Conservation (phyloP, 176 grass and related monocot genomes). For the Bromus sterilis region DNA sequence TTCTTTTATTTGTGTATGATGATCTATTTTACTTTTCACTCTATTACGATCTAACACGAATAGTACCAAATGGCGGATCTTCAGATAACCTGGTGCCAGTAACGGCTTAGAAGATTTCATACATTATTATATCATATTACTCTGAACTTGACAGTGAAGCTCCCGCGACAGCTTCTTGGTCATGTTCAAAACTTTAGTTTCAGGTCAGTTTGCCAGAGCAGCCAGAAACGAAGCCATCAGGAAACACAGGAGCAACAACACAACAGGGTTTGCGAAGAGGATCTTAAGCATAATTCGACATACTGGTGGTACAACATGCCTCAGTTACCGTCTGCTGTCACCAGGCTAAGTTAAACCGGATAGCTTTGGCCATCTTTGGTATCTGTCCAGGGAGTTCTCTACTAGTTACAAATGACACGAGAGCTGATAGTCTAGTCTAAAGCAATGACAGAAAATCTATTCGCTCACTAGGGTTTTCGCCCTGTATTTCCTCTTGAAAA, state of each 20-base stretch:
- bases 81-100: background rate
- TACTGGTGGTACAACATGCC: background rate
- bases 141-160: background rate
- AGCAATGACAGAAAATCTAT: background rate
- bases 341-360: constrained; percentile 18
- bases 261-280: background rate
- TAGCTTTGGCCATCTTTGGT: background rate
- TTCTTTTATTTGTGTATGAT: too few relatives aligned
- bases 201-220: background rate
- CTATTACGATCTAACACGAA: too few relatives aligned
- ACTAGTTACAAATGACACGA: background rate
- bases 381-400: background rate
- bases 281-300: background rate
- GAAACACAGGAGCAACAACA: background rate
- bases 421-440: background rate
- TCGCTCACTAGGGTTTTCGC: constrained; percentile 4
- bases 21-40: too few relatives aligned
- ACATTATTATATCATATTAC: background rate
- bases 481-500: constrained; percentile 66
- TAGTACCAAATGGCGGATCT: background rate
- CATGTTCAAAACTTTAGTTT: background rate
- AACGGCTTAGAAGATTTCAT: background rate
- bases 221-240: background rate
- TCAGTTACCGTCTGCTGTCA: background rate
- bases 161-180: background rate